phyloP scores from a whole-genome alignment of 345 rosid species.

The Sisymbrium irio region DNA sequence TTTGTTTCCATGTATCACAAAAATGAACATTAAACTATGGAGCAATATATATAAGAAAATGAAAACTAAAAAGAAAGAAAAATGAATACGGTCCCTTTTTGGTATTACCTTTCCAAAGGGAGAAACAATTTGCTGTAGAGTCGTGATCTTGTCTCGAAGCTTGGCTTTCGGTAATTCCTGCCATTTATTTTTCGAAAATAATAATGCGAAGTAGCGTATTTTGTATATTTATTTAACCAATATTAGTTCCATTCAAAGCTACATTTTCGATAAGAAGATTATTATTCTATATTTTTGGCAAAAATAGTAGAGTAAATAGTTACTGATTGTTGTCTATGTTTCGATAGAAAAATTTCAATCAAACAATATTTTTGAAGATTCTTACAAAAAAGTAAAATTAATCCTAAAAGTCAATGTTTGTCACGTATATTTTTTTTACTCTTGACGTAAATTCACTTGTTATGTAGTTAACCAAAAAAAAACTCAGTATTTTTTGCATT shows the following conservation, averaged over 20 bases:
- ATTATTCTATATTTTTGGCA: neutral
- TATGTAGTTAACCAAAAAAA: too few species aligned
- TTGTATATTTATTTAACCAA: neutral
- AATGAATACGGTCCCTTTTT: neutral
- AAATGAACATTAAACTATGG: neutral
- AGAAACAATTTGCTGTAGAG: conserved; percentile 95
- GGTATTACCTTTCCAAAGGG: conserved; percentile 87
- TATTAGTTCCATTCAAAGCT: neutral
- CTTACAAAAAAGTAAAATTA: neutral
- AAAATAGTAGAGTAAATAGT: neutral
- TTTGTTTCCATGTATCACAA: neutral
- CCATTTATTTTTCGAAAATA: neutral
- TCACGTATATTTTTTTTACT: neutral
- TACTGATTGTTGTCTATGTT: neutral
- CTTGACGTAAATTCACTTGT: neutral
- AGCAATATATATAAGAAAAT: neutral
- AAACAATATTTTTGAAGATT: neutral
- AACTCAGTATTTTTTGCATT: too few species aligned
- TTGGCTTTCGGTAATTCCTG: conserved; percentile 80
- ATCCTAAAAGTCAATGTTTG: neutral
- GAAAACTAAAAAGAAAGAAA: neutral
- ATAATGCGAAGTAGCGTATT: neutral
- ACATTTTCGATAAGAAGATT: neutral
- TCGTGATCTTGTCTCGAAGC: conserved; percentile 77
- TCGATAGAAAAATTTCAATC: neutral